Conservation (phyloP, 441 rosid genomes). For the Populus hybrid region DNA sequence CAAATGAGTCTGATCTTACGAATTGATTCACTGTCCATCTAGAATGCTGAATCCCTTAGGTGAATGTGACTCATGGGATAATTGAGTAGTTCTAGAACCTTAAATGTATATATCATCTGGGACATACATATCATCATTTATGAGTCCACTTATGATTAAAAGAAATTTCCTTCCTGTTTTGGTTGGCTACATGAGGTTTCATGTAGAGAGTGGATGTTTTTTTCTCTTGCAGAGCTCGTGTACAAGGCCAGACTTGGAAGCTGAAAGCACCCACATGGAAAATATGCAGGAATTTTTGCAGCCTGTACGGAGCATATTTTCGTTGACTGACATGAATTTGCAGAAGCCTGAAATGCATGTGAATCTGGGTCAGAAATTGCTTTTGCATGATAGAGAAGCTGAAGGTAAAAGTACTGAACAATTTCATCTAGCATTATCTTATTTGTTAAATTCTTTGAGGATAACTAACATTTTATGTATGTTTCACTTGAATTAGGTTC, state of each 20-base stretch:
- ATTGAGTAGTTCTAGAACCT: not conserved
- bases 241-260: constrained; percentile 34
- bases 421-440: constrained; percentile 12
- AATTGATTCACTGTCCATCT: not conserved
- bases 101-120: not conserved
- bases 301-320: constrained; percentile 24
- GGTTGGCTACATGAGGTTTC: constrained; percentile 30
- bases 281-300: constrained; percentile 25
- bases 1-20: not conserved
- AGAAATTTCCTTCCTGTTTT: constrained; percentile 23
- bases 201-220: constrained; percentile 30
- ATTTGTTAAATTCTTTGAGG: not conserved
- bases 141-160: constrained; percentile 6
- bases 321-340: constrained; percentile 21
- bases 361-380: constrained; percentile 25
- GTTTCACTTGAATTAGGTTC: constrained; percentile 18
- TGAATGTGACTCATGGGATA: constrained; percentile 4
- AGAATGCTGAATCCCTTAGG: not conserved
- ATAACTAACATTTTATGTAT: constrained; percentile 9
- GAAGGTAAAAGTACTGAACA: constrained; percentile 32
- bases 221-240: constrained; percentile 39
- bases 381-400: constrained; percentile 26
- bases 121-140: not conserved
- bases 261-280: constrained; percentile 38
- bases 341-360: constrained; percentile 25